Conservation (phyloP, 2,329 filamentous ascomycete genomes). For the Fusarium sp. region DNA sequence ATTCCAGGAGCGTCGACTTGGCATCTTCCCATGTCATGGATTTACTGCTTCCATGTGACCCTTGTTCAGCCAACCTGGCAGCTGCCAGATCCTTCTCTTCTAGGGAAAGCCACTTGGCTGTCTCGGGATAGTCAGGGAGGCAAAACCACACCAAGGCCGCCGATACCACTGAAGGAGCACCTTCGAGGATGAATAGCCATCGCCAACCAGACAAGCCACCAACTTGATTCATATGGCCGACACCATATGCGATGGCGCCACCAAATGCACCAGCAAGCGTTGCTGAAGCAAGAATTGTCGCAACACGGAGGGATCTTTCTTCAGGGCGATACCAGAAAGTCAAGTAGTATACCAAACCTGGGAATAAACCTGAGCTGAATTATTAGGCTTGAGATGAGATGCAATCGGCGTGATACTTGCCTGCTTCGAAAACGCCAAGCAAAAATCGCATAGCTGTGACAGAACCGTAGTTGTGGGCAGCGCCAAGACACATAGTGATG, state of each 20-base stretch:
- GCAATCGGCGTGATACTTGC: background rate
- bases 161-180: conserved; percentile 70
- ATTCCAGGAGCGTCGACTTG: conserved; percentile 72
- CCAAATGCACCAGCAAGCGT: conserved; percentile 78
- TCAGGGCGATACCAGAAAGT: conserved; percentile 78
- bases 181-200: conserved; percentile 71
- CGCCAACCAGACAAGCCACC: conserved; percentile 74
- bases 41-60: conserved; percentile 64
- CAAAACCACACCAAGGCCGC: conserved; percentile 72
- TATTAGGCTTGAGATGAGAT: conserved; percentile 33
- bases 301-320: conserved; percentile 75
- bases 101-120: conserved; percentile 67
- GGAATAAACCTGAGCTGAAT: conserved; percentile 52
- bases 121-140: conserved; percentile 75
- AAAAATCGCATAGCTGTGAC: conserved; percentile 47
- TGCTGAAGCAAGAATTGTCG: conserved; percentile 74
- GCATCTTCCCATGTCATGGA: conserved; percentile 73
- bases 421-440: conserved; percentile 48
- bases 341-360: conserved; percentile 52
- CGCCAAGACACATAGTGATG: conserved; percentile 57
- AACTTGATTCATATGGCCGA: conserved; percentile 75
- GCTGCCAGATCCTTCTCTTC: conserved; percentile 67
- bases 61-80: conserved; percentile 49
- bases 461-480: conserved; percentile 49
- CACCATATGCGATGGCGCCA: conserved; percentile 76